These are phyloP conservation scores for Saraca asoca DNA, from an alignment of 331 rosid species.

Conservation along the genomic window DNA sequence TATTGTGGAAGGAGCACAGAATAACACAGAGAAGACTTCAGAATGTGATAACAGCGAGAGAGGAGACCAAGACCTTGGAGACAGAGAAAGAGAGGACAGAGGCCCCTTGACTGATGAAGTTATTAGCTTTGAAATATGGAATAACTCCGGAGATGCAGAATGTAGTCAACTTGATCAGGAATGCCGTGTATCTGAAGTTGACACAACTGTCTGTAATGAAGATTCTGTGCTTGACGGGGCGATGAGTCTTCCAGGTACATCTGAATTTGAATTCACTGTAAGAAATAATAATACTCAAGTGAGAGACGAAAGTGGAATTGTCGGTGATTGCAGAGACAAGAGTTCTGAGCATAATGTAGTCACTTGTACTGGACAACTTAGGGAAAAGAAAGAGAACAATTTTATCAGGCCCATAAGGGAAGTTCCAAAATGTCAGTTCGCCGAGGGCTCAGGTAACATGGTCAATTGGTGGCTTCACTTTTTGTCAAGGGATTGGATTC, in stretches of 20 bases:
- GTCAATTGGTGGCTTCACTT: slow-evolving; percentile 24
- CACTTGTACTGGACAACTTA: slow-evolving; percentile 16
- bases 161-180: slow-evolving; percentile 25
- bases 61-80: slow-evolving; percentile 7
- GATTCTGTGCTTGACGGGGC: slow-evolving; percentile 33
- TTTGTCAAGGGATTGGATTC: slow-evolving; percentile 11
- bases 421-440: slow-evolving; percentile 34
- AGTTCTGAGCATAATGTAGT: slow-evolving; percentile 27
- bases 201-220: slow-evolving; percentile 14
- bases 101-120: slow-evolving; percentile 39
- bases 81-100: slow-evolving; percentile 38
- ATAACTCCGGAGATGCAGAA: slow-evolving; percentile 22
- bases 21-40: slow-evolving; percentile 20
- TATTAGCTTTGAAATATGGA: slow-evolving; percentile 41
- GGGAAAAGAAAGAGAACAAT: slow-evolving; percentile 12
- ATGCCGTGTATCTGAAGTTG: slow-evolving; percentile 23
- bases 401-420: slow-evolving; percentile 19
- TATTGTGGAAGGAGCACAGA: slow-evolving; percentile 19
- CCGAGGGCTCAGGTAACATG: slow-evolving; percentile 39
- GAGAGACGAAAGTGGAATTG: slow-evolving; percentile 12
- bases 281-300: slow-evolving; percentile 30
- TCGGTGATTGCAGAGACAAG: slow-evolving; percentile 13
- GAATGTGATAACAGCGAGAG: slow-evolving; percentile 11
- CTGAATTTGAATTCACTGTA: slow-evolving; percentile 31
- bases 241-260: slow-evolving; percentile 30